Conservation (phyloP, 192 early-diverging fungal genomes). For the Umbelopsis sp. region DNA sequence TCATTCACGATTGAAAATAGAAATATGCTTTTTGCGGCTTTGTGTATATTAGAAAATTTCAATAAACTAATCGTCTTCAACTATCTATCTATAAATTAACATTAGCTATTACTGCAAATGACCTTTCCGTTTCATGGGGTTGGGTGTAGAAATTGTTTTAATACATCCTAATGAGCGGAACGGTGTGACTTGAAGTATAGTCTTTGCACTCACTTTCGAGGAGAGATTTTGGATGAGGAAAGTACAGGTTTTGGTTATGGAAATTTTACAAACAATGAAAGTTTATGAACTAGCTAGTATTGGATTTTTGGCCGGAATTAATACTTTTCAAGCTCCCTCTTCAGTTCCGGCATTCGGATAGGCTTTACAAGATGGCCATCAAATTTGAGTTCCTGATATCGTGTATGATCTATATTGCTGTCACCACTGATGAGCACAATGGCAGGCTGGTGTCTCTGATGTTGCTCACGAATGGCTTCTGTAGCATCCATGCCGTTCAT, state of each 20-base stretch:
- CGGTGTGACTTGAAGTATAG: too few species aligned
- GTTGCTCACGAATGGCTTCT: neutral
- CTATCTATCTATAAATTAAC: neutral
- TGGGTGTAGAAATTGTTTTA: too few species aligned
- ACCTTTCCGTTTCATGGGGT: too few species aligned
- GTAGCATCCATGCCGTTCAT: constrained; percentile 21
- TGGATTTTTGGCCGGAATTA: neutral
- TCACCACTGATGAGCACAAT: constrained; percentile 20
- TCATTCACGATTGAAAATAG: too few species aligned
- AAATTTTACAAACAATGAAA: too few species aligned
- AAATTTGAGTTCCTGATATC: neutral
- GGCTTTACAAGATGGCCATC: constrained; percentile 20
- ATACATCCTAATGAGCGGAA: too few species aligned
- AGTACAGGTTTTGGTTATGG: neutral
- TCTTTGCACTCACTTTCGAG: too few species aligned
- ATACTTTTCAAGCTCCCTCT: constrained; percentile 20
- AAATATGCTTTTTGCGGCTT: neutral
- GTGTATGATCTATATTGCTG: constrained; percentile 9
- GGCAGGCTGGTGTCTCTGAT: neutral
- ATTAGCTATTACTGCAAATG: too few species aligned
- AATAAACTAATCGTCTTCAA: neutral
- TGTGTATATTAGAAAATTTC: neutral
- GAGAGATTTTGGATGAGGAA: neutral
- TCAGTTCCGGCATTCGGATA: constrained; percentile 24
- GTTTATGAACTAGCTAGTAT: too few species aligned